Base-by-base conservation (phyloP, 441 rosid genomes). In the Syzygium syzygioides region DNA sequence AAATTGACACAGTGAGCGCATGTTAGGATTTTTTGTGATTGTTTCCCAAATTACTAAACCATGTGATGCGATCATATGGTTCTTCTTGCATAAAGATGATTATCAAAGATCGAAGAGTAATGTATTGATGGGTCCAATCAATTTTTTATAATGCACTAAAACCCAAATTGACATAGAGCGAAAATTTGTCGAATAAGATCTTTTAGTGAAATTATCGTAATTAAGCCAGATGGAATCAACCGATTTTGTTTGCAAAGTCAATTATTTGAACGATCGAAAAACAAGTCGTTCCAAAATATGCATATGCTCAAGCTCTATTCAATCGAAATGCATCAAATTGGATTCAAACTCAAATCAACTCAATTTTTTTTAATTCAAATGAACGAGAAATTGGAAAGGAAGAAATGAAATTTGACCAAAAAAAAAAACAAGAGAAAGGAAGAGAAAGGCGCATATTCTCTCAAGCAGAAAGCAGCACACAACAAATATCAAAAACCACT, bases 151-250 rank as follows among this genome's bases (percentile, higher is more conserved):
- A 19, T 37, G 0, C 48, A 19, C 14, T 19, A 20, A 68, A 68
- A 68, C 34, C 14, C 79, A 68, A 34, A 34, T 26, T 4, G 48
- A 19, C 7, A 34, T 20, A 37, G 14, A 68, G 26, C 0, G 14
- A 19, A 12, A 20, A 0, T 19, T 37, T 20, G 2, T 34, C 28
- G 14, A 18, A 34, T 0, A 0, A 2, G 28, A 57, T 4, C 14
- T 5, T 25, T 6, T 10, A 11, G 28, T 71, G 48, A 71, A 34
- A 71, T 71, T 10, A 71, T 71, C 26, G 20, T 19, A 19, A 71
- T 19, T 71, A 37, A 71, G 48, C 8, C 8, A 2, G 25, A 71
- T 19, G 28, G 13, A 71, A 34, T 2, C 1, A 37, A 11, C 7
- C 9, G 7, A 68, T 68, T 34, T 5, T 19, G 14, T 10, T 34